Conservation (phyloP, 2,329 filamentous ascomycete genomes). For the Periglandula ipomoeae region DNA sequence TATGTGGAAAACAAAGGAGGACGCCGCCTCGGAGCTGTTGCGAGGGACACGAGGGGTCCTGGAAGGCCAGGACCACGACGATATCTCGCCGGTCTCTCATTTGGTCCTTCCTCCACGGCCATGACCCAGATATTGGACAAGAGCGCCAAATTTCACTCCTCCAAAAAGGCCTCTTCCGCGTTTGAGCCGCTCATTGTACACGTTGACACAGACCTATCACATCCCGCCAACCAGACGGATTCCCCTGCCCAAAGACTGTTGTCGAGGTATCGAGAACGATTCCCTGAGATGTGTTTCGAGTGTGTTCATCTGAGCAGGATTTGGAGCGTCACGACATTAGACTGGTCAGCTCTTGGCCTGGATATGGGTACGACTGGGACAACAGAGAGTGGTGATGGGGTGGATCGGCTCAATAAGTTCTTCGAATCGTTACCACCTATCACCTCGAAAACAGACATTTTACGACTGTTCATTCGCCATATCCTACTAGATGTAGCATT, state of each 20-base stretch:
- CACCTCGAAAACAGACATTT: constrained; percentile 67
- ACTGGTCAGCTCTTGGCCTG: constrained; percentile 39
- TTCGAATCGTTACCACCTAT: constrained; percentile 58
- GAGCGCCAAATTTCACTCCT: constrained; percentile 56
- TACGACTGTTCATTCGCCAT: constrained; percentile 60
- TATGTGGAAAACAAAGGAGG: constrained; percentile 73
- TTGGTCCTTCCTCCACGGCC: constrained; percentile 70
- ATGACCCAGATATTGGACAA: constrained; percentile 67
- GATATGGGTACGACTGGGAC: constrained; percentile 7
- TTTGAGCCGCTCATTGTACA: constrained; percentile 60
- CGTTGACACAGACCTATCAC: constrained; percentile 34
- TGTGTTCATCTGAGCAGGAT: constrained; percentile 55
- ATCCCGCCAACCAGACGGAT: constrained; percentile 10
- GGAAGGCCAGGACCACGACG: constrained; percentile 24
- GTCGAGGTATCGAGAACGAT: constrained; percentile 45
- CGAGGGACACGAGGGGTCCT: constrained; percentile 35
- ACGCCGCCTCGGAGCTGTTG: constrained; percentile 54
- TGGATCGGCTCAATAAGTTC: constrained; percentile 42
- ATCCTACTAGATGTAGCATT: constrained; percentile 60
- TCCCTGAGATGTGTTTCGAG: constrained; percentile 57
- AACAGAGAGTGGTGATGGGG: constrained; percentile 12
- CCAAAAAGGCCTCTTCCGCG: constrained; percentile 52
- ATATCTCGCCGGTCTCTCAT: constrained; percentile 72
- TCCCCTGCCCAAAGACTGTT: constrained; percentile 36
- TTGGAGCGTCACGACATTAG: constrained; percentile 40